These are phyloP conservation scores for Chlorella sp. DNA, from an alignment of 139 green algal species.

Conservation along the genomic window DNA sequence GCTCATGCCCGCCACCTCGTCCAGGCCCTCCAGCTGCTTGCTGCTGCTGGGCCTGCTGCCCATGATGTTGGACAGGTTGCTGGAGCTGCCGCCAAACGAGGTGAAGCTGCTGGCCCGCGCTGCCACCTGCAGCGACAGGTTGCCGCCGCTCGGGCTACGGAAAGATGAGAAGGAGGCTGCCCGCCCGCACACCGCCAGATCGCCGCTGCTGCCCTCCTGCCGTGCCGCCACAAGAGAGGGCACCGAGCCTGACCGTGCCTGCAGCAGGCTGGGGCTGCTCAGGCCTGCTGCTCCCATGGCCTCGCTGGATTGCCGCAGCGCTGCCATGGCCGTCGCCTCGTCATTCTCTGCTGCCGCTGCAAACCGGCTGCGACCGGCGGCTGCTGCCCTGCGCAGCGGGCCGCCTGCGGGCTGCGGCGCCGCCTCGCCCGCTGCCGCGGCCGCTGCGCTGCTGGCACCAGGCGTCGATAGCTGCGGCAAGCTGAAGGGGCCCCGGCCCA, in stretches of 20 bases:
- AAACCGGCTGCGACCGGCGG: slow-evolving; percentile 10
- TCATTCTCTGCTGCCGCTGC: slow-evolving; percentile 29
- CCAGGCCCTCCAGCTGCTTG: background rate
- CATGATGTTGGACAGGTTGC: background rate
- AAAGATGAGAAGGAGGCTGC: background rate
- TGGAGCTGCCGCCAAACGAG: slow-evolving; percentile 6
- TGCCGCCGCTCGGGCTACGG: background rate
- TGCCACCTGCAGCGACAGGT: background rate
- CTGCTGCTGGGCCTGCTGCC: background rate
- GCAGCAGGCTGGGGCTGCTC: background rate
- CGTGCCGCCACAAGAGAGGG: background rate
- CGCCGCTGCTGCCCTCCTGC: background rate
- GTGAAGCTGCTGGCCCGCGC: background rate
- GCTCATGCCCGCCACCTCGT: background rate
- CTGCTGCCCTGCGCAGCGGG: too few species aligned
- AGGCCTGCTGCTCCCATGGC: background rate
- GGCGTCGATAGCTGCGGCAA: background rate
- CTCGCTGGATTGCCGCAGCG: background rate
- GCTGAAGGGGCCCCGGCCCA: slow-evolving; percentile 1
- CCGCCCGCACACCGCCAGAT: background rate
- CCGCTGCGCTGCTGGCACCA: background rate
- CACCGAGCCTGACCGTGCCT: background rate
- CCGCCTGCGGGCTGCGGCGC: too few species aligned
- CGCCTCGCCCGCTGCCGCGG: too few species aligned
- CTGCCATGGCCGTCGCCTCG: background rate